A percentile compares a stretch with the other conserved stretches of the same genome.
Conservation (phyloP, 345 rosid species). For the Camelina neglecta region DNA sequence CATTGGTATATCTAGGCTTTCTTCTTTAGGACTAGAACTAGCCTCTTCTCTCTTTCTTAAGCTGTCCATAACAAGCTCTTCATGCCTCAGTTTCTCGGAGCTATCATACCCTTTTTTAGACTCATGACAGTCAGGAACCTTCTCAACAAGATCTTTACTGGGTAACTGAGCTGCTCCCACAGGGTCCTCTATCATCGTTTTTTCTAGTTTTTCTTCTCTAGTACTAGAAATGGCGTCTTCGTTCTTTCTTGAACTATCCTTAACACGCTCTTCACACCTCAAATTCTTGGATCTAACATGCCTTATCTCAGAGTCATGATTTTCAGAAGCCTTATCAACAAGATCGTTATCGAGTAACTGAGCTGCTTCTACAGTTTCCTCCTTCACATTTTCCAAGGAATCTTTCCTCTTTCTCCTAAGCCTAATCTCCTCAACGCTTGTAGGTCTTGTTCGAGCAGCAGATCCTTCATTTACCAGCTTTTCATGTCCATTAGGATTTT, state of each 20-base stretch:
- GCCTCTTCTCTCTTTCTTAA: conserved; percentile 44
- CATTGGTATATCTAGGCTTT: conserved; percentile 24
- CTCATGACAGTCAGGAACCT: conserved; percentile 40
- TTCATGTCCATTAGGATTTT: conserved; percentile 47
- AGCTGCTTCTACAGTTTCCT: conserved; percentile 37
- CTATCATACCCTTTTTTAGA: conserved; percentile 45
- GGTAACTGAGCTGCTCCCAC: conserved; percentile 37
- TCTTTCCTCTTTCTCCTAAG: conserved; percentile 62
- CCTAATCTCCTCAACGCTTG: conserved; percentile 81
- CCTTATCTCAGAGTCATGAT: conserved; percentile 44
- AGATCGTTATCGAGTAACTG: conserved; percentile 31
- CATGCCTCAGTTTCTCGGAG: conserved; percentile 41
- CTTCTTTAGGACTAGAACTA: conserved; percentile 40
- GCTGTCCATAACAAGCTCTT: conserved; percentile 47
- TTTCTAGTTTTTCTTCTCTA: conserved; percentile 38
- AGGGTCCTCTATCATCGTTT: conserved; percentile 32
- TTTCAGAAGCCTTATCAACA: conserved; percentile 47
- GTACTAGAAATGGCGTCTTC: conserved; percentile 38
- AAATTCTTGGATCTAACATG: conserved; percentile 40
- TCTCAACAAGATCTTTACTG: conserved; percentile 41
- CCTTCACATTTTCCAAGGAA: conserved; percentile 50
- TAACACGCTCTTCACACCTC: conserved; percentile 44
- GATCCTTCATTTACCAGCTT: conserved; percentile 53
- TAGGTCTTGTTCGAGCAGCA: conserved; percentile 92
- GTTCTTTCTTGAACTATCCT: conserved; percentile 46